Percentiles rank a stretch among this genome's conserved stretches.
phyloP scores from a whole-genome alignment of 1,139 yeast genomes.

The Debaryomyces subglobosus region DNA sequence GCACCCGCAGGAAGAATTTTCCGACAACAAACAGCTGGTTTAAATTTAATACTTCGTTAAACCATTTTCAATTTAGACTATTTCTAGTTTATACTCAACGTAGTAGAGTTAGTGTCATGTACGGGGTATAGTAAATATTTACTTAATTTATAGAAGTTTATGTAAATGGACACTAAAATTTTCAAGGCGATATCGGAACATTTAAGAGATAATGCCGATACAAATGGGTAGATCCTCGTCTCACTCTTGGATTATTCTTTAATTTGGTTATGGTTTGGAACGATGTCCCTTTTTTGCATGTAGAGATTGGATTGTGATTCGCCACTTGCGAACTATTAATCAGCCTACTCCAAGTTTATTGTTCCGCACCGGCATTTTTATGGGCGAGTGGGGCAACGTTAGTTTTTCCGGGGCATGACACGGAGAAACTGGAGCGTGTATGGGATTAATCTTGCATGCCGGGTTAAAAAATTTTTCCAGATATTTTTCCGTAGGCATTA shows the following conservation, averaged over 20 bases:
- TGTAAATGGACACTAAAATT: not conserved
- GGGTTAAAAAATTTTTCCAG: constrained; percentile 3
- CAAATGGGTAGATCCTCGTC: not conserved
- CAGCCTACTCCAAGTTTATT: not conserved
- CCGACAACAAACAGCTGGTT: not conserved
- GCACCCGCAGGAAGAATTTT: not conserved
- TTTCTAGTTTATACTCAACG: not conserved
- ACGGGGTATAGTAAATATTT: no score
- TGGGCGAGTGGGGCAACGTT: constrained; percentile 4
- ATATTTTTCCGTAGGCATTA: constrained; percentile 5
- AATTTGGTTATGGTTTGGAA: not conserved
- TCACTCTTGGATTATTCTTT: not conserved
- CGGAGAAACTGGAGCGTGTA: constrained; percentile 12
- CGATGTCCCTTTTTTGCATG: not conserved
- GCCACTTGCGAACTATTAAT: not conserved
- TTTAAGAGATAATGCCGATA: not conserved
- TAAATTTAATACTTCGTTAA: not conserved
- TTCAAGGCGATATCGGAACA: not conserved
- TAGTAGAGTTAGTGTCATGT: no score
- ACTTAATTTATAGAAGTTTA: not conserved
- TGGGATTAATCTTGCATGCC: constrained; percentile 6
- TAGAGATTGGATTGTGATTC: not conserved
- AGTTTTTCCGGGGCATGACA: constrained; percentile 10
- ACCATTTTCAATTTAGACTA: not conserved
- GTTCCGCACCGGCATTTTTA: not conserved